phyloP scores from a whole-genome alignment of 202 grass and related monocot species.

The Brachypodium distachyon region DNA sequence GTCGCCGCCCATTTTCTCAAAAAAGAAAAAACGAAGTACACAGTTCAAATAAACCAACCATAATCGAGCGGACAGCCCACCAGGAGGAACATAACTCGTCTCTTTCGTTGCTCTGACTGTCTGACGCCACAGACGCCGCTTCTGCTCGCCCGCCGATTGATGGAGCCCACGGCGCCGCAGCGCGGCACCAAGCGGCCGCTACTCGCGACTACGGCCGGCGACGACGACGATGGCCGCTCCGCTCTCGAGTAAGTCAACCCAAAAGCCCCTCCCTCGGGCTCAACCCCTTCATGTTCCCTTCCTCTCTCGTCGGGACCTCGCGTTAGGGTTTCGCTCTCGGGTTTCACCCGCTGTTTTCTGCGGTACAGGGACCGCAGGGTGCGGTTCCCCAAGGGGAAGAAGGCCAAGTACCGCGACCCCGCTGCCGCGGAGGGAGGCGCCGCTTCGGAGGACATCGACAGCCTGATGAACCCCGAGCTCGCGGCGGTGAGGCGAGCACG shows the following conservation, averaged over 20 bases:
- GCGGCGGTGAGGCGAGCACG: conserved; percentile 63
- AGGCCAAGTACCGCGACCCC: conserved; percentile 41
- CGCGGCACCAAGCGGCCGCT: conserved; percentile 45
- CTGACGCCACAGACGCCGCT: not conserved
- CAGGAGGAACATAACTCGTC: not conserved
- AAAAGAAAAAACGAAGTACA: too few species aligned
- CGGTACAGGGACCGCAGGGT: conserved; percentile 54
- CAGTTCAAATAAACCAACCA: too few species aligned
- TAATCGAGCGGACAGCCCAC: too few species aligned
- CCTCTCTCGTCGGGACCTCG: not conserved
- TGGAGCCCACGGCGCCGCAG: conserved; percentile 27
- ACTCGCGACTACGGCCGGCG: not conserved
- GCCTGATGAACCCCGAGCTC: conserved; percentile 59
- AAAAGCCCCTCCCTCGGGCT: not conserved
- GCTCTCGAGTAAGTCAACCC: conserved; percentile 17
- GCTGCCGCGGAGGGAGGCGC: not conserved
- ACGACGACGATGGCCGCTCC: not conserved
- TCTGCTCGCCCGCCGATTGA: conserved; percentile 12
- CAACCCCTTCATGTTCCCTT: not conserved
- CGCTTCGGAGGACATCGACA: conserved; percentile 26
- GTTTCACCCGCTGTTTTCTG: not conserved
- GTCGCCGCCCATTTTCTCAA: too few species aligned
- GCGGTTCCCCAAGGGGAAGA: conserved; percentile 96
- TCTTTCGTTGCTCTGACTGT: not conserved
- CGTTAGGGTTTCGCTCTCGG: conserved; percentile 21